Evolutionary conservation across 2,329 filamentous ascomycete species (phyloP), one percentile per base, ranked within the genome.

Genomic region (Colletotrichum sp.): DNA sequence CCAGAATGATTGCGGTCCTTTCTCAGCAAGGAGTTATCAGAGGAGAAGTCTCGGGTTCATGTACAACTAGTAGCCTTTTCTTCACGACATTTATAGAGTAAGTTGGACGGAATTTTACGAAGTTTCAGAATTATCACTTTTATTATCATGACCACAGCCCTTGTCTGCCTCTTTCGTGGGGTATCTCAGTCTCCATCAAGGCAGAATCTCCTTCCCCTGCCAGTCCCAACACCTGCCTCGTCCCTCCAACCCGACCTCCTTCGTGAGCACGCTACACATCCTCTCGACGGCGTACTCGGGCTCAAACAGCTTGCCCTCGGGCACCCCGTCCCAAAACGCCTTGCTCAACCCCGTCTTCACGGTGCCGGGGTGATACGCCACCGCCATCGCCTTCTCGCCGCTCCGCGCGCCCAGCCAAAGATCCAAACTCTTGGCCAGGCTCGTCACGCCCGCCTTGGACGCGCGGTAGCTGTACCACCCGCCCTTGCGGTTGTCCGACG

Each of bases 391-490:
- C 67, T 90, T 92, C 1, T 90, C 89, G 0, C 89, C 92, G 74
- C 90, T 89, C 57, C 88, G 87, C 6, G 88, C 86, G 43, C 84
- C 84, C 36, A 97, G 84, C 80, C 92, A 90, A 32, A 94, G 88
- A 82, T 97, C 95, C 77, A 95, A 92, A 8, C 90, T 93, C 84
- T 93, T 94, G 9, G 91, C 91, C 15, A 95, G 74, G 80, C 93
- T 93, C 78, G 93, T 95, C 5, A 96, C 92, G 3, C 89, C 94
- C 0, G 94, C 91, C 84, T 97, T 98, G 69, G 91, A 93, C 9
- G 93, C 91, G 16, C 95, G 92, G 83, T 97, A 97, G 72, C 90
- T 92, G 83, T 95, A 98, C 95, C 95, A 97, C 0, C 95, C 95
- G 4, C 95, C 95, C 0, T 93, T 87, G 3, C 85, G 82, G 80